Conservation (phyloP, 768 basidiomycete genomes). For the Candolleomyces efflorescens region DNA sequence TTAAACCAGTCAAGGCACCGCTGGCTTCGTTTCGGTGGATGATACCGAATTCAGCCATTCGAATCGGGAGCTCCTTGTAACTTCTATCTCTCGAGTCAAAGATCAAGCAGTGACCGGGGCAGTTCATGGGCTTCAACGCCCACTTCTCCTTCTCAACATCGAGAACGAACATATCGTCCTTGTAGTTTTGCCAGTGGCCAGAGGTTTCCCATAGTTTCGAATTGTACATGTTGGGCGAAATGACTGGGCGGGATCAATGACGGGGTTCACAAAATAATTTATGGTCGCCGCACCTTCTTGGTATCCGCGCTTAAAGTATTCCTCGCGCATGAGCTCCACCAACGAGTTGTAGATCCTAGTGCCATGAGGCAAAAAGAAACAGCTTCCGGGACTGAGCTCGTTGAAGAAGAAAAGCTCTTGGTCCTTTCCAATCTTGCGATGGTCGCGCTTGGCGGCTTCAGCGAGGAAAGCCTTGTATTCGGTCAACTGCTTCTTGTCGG, state of each 20-base stretch:
- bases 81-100: conserved; percentile 92
- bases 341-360: conserved; percentile 95
- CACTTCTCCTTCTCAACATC: conserved; percentile 96
- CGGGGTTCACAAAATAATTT: conserved; percentile 1
- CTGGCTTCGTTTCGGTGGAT: conserved; percentile 96
- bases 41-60: conserved; percentile 98
- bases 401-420: conserved; percentile 99
- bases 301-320: conserved; percentile 95
- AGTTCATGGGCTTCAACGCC: conserved; percentile 99
- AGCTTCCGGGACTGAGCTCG: conserved; percentile 90
- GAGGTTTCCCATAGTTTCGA: conserved; percentile 97
- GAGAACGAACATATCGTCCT: conserved; percentile 95
- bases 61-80: conserved; percentile 93
- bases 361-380: conserved; percentile 97
- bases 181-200: conserved; percentile 97
- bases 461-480: conserved; percentile 96
- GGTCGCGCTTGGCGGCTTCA: conserved; percentile 98
- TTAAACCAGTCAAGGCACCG: conserved; percentile 89
- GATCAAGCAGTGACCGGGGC: conserved; percentile 94
- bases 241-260: conserved; percentile 47
- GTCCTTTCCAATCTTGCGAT: conserved; percentile 94
- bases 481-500: conserved; percentile 90
- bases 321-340: conserved; percentile 87
- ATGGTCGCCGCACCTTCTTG: conserved; percentile 66
- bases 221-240: conserved; percentile 97